Percentiles rank a stretch among this genome's conserved stretches.
These are phyloP conservation scores for Cercophora scortea DNA, from an alignment of 495 filamentous ascomycete species.

Conservation along the genomic window DNA sequence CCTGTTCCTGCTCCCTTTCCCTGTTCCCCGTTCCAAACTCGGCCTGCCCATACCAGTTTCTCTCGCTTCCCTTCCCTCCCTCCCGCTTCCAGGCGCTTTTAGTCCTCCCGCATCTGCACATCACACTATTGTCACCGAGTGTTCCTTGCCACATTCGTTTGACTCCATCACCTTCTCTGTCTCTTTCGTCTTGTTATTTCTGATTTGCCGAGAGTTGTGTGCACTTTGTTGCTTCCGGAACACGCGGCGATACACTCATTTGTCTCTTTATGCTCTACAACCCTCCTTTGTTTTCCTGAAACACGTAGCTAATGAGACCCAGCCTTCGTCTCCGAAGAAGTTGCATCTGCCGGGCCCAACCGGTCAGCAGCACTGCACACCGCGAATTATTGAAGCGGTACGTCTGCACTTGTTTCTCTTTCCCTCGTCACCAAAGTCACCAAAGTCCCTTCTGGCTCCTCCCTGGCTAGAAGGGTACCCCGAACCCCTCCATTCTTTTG, in stretches of 20 bases:
- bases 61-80: slow-evolving; percentile 16
- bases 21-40: neutral
- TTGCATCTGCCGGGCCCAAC: slow-evolving; percentile 3
- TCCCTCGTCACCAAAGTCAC: slow-evolving; percentile 7
- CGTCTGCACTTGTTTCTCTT: slow-evolving; percentile 12
- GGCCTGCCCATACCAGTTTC: slow-evolving; percentile 1
- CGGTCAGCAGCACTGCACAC: neutral
- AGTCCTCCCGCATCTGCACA: slow-evolving; percentile 16
- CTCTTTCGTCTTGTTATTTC: neutral
- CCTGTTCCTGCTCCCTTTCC: neutral
- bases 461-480: slow-evolving; percentile 7
- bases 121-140: slow-evolving; percentile 5
- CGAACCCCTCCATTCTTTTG: slow-evolving; percentile 5
- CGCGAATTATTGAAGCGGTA: slow-evolving; percentile 11
- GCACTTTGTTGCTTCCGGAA: neutral
- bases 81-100: slow-evolving; percentile 6
- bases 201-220: neutral
- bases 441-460: slow-evolving; percentile 1
- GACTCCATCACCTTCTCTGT: neutral
- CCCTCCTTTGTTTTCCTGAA: neutral
- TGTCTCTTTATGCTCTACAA: neutral
- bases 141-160: neutral
- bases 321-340: neutral
- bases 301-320: neutral
- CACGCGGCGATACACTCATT: neutral